Evolutionary conservation across 306 rosid species (phyloP).

Genomic region (Lathyrus tuberosus): DNA sequence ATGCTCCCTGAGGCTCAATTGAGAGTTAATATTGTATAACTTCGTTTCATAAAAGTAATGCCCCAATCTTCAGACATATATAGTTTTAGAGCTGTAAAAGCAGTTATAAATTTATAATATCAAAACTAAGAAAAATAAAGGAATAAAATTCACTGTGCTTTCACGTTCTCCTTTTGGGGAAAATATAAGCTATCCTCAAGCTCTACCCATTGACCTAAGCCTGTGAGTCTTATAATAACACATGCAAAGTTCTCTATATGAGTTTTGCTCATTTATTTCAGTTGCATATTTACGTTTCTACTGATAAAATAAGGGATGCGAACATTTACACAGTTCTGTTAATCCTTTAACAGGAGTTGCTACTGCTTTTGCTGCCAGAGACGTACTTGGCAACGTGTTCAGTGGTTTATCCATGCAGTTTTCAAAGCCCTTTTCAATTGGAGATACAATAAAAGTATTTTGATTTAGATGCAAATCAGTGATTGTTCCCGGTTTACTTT

Average conservation of each 20-base stretch:
- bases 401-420: slow-evolving; percentile 92
- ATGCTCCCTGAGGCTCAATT: no score
- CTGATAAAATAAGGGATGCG: not conserved
- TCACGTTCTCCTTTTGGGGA: slow-evolving; percentile 5
- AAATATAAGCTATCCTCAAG: not conserved
- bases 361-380: slow-evolving; percentile 87
- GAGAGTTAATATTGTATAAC: slow-evolving; percentile 15
- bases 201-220: not conserved
- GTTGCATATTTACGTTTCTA: not conserved
- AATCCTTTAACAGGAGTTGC: slow-evolving; percentile 74
- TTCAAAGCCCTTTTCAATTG: slow-evolving; percentile 86
- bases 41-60: slow-evolving; percentile 9
- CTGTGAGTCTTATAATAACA: not conserved
- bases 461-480: slow-evolving; percentile 26
- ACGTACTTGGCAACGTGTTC: slow-evolving; percentile 82
- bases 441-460: slow-evolving; percentile 92
- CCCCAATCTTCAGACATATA: not conserved
- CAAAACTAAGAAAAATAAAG: not conserved
- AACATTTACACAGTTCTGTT: slow-evolving; percentile 21
- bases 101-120: not conserved
- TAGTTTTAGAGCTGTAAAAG: slow-evolving; percentile 4
- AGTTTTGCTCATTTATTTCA: not conserved
- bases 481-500: slow-evolving; percentile 1
- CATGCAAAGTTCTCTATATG: slow-evolving; percentile 14
- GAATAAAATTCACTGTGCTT: not conserved